Evolutionary conservation across 2,329 filamentous ascomycete species (phyloP), one percentile per base, ranked within the genome.

Genomic region (Sporothrix inflata): DNA sequence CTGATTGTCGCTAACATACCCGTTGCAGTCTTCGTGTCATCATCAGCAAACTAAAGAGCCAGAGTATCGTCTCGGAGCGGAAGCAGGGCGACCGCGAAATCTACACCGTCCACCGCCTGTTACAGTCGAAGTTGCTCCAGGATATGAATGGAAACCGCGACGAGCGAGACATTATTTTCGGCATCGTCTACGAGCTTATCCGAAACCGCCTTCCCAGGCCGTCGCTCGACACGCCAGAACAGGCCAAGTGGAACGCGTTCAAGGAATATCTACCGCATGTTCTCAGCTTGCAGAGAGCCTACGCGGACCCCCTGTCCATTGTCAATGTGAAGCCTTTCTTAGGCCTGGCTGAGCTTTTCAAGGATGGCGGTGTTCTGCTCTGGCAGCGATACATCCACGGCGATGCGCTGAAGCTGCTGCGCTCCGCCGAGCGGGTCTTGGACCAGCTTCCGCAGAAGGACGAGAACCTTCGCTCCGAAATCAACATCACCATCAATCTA

Each of bases 211-310:
- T 74, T 8, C 73, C 72, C 4, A 69, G 60, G 19, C 73, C 74
- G 11, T 75, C 74, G 11, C 69, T 72, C 3, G 72, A 75, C 42
- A 75, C 72, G 11, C 74, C 71, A 2, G 73, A 74, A n/a, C 73
- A 71, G 51, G 38, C 27, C 30, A 72, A 72, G 55, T 73, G 73
- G 73, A 71, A 73, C 30, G 72, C 70, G 12, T 74, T 74, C 68
- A 72, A 72, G n/a, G 73, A 75, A 16, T 73, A 74, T 19, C 72
- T 72, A 4, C 74, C 73, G 8, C 73, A 74, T 27, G 74, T 74
- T 12, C 70, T 75, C 24, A 75, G 74, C 9, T 65, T 75, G 14
- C 74, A 75, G 49, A 69, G 72, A 8, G 71, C 73, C 3, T 74
- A 75, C 27, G 70, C 73, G 3, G 70, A 75, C 38, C 74, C 73